Evolutionary conservation across 192 early-diverging fungal genomes (phyloP).

Genomic region (Dissophora globulifera): DNA sequence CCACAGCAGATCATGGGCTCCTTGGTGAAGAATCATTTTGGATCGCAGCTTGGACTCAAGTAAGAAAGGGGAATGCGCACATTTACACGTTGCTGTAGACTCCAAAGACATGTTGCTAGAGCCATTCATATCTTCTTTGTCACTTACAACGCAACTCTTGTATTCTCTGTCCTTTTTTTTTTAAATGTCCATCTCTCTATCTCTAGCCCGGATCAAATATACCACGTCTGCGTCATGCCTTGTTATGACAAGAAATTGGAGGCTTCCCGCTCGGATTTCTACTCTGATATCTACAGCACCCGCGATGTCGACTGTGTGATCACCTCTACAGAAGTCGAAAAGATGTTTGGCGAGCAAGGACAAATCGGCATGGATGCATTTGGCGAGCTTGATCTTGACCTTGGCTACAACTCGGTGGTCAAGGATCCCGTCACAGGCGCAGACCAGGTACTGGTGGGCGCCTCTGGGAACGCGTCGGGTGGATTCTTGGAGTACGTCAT

Average conservation of each 20-base stretch:
- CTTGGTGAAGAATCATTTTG: conserved; percentile 88
- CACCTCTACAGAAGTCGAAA: conserved; percentile 92
- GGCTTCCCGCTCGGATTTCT: conserved; percentile 93
- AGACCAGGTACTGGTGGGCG: conserved; percentile 62
- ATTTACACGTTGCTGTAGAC: too few species aligned
- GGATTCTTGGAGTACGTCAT: conserved; percentile 92
- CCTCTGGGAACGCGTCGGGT: conserved; percentile 87
- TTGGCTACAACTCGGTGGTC: conserved; percentile 51
- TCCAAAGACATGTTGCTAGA: neutral
- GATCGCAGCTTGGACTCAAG: conserved; percentile 64
- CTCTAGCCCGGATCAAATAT: conserved; percentile 76
- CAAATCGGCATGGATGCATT: conserved; percentile 57
- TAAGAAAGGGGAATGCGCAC: too few species aligned
- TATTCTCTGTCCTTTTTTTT: too few species aligned
- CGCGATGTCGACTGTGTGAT: conserved; percentile 98
- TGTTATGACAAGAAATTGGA: conserved; percentile 99
- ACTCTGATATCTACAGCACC: conserved; percentile 79
- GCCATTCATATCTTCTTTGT: neutral
- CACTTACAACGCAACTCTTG: too few species aligned
- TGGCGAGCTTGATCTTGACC: conserved; percentile 58
- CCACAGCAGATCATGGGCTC: conserved; percentile 98
- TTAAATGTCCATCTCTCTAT: too few species aligned
- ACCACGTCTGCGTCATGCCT: conserved; percentile 96
- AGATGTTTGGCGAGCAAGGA: conserved; percentile 80
- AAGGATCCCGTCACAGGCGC: conserved; percentile 40